Evolutionary conservation across 2,329 filamentous ascomycete genomes (phyloP), one percentile per base, ranked within the genome.

Genomic region (Pestalotiopsis sp.): DNA sequence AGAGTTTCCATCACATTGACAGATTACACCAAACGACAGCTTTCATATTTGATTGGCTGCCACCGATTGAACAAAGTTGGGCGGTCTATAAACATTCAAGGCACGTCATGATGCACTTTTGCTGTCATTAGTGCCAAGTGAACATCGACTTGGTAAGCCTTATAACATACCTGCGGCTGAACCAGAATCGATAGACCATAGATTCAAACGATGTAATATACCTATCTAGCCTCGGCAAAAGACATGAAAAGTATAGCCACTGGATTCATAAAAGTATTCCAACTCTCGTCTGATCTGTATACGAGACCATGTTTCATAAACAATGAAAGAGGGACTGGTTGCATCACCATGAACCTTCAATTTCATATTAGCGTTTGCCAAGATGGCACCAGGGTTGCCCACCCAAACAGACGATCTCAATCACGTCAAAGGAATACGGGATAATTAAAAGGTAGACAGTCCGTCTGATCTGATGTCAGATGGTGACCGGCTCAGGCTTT

Each of bases 401-500:
- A n/a, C 23, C 12, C 57, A 25, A 36, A 59, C 6, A 36, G 57
- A 59, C 25, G 23, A 59, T 59, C 45, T 52, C 7, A 23, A 52
- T 52, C 57, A 59, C 25, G 14, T 59, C 57, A 36, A 59, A 20
- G 20, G 45, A 52, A 17, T 52, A 17, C 57, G 23, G 57, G 23
- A 27, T 27, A 36, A 59, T 13, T 27, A 23, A 59, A 17, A 59
- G 4, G 25, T n/a, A 20, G 45, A 52, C 45, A 52, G 17, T n/a
- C 45, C 9, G 36, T 20, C 59, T 62, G 38, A 62, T 62, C 59
- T 62, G 59, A 62, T 62, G 59, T 62, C 59, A 62, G 59, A 62
- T 40, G 59, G 31, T 36, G n/a, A 9, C n/a, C 25, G 17, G 59
- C 57, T 36, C 57, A 14, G 57, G 23, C 31, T 40, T 27, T 20